phyloP scores from a whole-genome alignment of 163 green algal genomes.

The Volvox carteri region DNA sequence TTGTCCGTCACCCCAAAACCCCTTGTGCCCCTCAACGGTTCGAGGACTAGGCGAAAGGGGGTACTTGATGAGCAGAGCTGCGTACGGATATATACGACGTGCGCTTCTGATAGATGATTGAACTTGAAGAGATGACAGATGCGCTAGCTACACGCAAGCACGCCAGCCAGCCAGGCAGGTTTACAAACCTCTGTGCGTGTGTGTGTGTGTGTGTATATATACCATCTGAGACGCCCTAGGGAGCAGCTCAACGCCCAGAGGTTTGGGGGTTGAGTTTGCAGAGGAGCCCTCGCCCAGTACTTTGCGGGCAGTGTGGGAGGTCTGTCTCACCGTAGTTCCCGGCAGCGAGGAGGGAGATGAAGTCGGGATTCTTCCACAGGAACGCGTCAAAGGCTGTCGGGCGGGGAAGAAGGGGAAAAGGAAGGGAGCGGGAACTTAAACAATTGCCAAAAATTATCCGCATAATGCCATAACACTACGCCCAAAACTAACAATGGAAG shows the following conservation, averaged over 20 bases:
- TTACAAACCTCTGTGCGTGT: not conserved
- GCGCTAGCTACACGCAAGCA: not conserved
- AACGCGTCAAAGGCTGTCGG: conserved; percentile 13
- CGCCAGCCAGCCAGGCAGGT: not conserved
- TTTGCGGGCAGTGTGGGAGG: not conserved
- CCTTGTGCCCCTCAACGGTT: no score
- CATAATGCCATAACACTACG: not conserved
- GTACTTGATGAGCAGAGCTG: no score
- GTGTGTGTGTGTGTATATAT: not conserved
- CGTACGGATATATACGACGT: no score
- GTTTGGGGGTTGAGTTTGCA: no score
- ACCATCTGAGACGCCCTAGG: no score
- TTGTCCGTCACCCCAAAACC: no score
- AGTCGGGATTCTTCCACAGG: conserved; percentile 25
- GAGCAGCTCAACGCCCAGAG: not conserved
- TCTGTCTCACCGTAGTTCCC: not conserved
- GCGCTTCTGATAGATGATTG: no score
- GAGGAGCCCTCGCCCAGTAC: no score
- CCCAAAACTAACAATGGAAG: not conserved
- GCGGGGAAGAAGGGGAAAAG: not conserved
- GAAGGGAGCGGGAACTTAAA: not conserved
- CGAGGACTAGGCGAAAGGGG: no score
- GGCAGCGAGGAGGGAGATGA: not conserved
- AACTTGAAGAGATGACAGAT: no score
- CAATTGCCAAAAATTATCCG: not conserved